Evolutionary conservation across 352 stramenopile genomes (phyloP).

Genomic region (Peronosclerospora sorghi): DNA sequence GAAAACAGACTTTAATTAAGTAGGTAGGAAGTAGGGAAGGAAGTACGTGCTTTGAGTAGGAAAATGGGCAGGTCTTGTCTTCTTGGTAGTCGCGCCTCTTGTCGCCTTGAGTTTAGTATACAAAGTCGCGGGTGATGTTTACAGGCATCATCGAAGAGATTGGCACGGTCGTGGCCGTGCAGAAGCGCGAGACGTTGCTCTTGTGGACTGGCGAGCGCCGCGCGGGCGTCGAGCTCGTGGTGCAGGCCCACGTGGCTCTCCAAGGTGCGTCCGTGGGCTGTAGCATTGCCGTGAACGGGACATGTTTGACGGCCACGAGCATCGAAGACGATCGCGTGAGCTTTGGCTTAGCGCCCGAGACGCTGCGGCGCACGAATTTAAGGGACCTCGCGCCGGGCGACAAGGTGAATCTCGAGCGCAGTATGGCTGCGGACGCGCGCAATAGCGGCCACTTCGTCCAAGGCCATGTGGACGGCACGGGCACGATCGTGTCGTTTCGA

Average conservation of each 20-base stretch:
- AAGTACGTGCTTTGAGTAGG: too few species aligned
- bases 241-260: constrained; percentile 67
- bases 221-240: constrained; percentile 83
- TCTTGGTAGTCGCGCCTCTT: too few species aligned
- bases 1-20: too few species aligned
- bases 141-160: constrained; percentile 99
- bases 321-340: constrained; percentile 82
- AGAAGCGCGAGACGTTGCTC: constrained; percentile 85
- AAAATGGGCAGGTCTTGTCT: background rate
- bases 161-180: constrained; percentile 88
- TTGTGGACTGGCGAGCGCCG: constrained; percentile 93
- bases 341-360: constrained; percentile 94
- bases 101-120: too few species aligned
- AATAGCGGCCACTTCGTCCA: constrained; percentile 99
- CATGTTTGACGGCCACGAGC: constrained; percentile 93
- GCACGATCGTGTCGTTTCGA: constrained; percentile 82
- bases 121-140: too few species aligned
- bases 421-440: constrained; percentile 77
- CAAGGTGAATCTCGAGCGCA: constrained; percentile 92
- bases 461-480: constrained; percentile 95
- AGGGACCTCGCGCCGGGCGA: constrained; percentile 63
- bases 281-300: constrained; percentile 95
- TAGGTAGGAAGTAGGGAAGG: too few species aligned
- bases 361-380: constrained; percentile 89
- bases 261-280: constrained; percentile 86